These are phyloP conservation scores for Camelina laxa DNA, from an alignment of 345 rosid species.

Conservation along the genomic window DNA sequence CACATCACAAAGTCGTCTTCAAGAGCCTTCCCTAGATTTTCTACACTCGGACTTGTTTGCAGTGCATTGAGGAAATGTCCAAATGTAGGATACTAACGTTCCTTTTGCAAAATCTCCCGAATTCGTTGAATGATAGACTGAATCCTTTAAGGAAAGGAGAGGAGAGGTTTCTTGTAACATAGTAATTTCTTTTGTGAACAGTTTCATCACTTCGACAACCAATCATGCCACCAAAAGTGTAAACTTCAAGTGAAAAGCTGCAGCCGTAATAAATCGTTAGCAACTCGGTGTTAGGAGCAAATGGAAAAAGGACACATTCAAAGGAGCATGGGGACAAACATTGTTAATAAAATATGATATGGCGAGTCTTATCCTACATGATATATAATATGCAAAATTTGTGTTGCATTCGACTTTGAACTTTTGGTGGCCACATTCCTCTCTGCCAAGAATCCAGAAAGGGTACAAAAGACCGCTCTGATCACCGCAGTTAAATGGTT, in stretches of 20 bases:
- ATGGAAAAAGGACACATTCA: slow-evolving; percentile 21
- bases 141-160: not conserved
- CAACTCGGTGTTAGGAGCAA: not conserved
- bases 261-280: slow-evolving; percentile 49
- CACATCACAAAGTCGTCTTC: slow-evolving; percentile 39
- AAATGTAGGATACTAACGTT: slow-evolving; percentile 28
- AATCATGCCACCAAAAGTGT: not conserved
- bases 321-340: slow-evolving; percentile 30
- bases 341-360: slow-evolving; percentile 38
- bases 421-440: slow-evolving; percentile 42
- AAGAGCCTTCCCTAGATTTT: slow-evolving; percentile 25
- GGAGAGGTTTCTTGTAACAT: not conserved
- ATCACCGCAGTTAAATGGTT: slow-evolving; percentile 12
- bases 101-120: not conserved
- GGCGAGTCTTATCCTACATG: slow-evolving; percentile 19
- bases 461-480: slow-evolving; percentile 28
- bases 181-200: not conserved
- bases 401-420: slow-evolving; percentile 34
- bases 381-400: not conserved
- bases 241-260: not conserved
- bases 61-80: not conserved
- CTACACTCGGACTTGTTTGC: rapidly evolving
- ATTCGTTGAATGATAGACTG: too few relatives aligned
- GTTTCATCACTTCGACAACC: not conserved
- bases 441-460: slow-evolving; percentile 34